Evolutionary conservation across 106 monocot genomes (phyloP), one percentile per base, ranked within the genome.

Genomic region (Agapanthus africanus): DNA sequence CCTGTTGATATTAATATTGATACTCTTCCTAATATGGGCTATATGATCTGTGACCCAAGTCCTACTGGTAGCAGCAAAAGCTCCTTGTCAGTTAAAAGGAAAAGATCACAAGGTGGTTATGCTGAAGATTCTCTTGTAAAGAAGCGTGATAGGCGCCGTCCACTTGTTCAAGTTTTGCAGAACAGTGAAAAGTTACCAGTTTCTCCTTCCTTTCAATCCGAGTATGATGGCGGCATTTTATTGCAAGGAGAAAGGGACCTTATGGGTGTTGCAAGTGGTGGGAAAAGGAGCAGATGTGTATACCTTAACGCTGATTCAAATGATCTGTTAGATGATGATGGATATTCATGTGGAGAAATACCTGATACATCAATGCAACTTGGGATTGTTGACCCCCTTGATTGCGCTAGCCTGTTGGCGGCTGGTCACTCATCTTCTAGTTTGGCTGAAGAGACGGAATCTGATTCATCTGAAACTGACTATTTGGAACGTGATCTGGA

Each of bases 121-220:
- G 14, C 33, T 70, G 86, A 88, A 68, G 91, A 84, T 25, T 76
- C 77, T 71, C 64, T 77, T 74, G 73, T 49, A 61, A 88, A 80
- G 86, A 91, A 86, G 39, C 78, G 83, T 56, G 88, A 91, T 66
- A 75, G 82, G 37, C 85, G 82, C 23, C 76, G 82, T 10, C 42
- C 7, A 42, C 10, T 42, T 42, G 7, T 15, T 42, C 15, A 42
- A 42, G 42, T 91, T 71, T 72, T 95, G 39, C 81, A 86, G 52
- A 91, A 78, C 73, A 95, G 88, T 80, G 75, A 78, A 62, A 79
- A 88, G 49, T 75, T 91, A 42, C 70, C 74, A 32, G 35, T 54
- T 61, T 69, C 74, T 40, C 67, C 74, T 66, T 52, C 78, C 37
- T 47, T 71, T 30, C 72, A 67, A 16, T 35, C 68, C 44, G 65